Evolutionary conservation across 2,329 filamentous ascomycete species (phyloP), one percentile per base, ranked within the genome.

Genomic region (Epichloe festucae): DNA sequence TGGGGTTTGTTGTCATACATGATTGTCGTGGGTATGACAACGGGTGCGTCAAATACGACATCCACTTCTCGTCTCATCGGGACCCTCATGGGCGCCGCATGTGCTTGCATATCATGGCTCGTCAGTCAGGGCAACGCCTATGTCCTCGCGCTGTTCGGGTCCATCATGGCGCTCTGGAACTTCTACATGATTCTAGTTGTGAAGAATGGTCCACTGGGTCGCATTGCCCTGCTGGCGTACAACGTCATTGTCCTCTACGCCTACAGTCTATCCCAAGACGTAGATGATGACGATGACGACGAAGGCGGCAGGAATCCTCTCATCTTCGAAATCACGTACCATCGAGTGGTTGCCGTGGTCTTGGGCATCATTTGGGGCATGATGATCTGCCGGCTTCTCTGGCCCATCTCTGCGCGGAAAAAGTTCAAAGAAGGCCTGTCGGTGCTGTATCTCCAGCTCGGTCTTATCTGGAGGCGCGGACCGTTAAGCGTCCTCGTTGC

Each of bases 1-100:
- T 98, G 93, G 93, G 93, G 93, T 21, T 75, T 98, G 2, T 68
- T 98, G 51, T 95, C 89, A 0, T 97, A 95, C 72, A 97, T 97
- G 91, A 82, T 97, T 63, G 93, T 98, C 23, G 95, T 90, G 64
- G 89, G 87, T 39, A 97, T 96, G 89, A 98, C 91, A 0, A 91
- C 96, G 21, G 93, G 93, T 31, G 89, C 93, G 7, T 88, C 89
- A 23, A 98, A 97, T 66, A 95, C 91, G 1, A 96, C 91, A 0
- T 90, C 89, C 4, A 82, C 83, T 62, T 82, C 90, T 47, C 83
- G 93, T 58, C 91, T 97, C 63, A 73, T 88, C 8, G 93, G 91
- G 52, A 98, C 91, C 1, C 75, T 89, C 36, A 74, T 94, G 39
- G 93, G 93, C 17, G 89, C 89, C 6, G 64, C 77, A 1, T 84